Evolutionary conservation across 306 rosid species (phyloP).

Genomic region (Begonia fuchsioides): DNA sequence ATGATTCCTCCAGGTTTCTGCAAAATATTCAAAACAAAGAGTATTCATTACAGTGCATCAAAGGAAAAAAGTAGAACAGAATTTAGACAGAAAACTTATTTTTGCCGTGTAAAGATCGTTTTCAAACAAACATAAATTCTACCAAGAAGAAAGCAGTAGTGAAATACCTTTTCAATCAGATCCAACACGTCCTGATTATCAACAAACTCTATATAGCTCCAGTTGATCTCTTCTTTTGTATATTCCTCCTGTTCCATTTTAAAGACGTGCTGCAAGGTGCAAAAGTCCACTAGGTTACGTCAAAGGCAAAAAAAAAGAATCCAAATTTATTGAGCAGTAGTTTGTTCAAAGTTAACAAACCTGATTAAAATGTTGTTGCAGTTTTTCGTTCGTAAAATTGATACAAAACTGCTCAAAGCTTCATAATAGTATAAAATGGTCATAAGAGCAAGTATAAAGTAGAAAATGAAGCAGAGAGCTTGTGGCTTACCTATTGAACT

Average conservation of each 20-base stretch:
- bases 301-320: constrained; percentile 4
- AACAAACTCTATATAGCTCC: constrained; percentile 99
- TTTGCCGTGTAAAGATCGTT: no score
- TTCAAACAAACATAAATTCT: no score
- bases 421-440: constrained; percentile 16
- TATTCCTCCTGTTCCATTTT: constrained; percentile 99
- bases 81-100: not conserved
- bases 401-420: constrained; percentile 99
- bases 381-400: constrained; percentile 95
- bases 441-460: constrained; percentile 6
- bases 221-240: constrained; percentile 86
- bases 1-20: constrained; percentile 99
- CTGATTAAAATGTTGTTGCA: constrained; percentile 99
- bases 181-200: constrained; percentile 99
- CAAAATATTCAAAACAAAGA: constrained; percentile 12
- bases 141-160: constrained; percentile 14
- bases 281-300: constrained; percentile 11
- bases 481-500: constrained; percentile 69
- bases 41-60: no score
- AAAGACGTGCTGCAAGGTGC: constrained; percentile 76
- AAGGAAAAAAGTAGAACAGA: constrained; percentile 2
- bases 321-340: constrained; percentile 8
- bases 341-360: constrained; percentile 28
- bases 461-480: constrained; percentile 11
- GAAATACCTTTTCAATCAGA: constrained; percentile 80